phyloP scores from a whole-genome alignment of 2,329 filamentous ascomycete genomes.

The Talaromyces marneffei region DNA sequence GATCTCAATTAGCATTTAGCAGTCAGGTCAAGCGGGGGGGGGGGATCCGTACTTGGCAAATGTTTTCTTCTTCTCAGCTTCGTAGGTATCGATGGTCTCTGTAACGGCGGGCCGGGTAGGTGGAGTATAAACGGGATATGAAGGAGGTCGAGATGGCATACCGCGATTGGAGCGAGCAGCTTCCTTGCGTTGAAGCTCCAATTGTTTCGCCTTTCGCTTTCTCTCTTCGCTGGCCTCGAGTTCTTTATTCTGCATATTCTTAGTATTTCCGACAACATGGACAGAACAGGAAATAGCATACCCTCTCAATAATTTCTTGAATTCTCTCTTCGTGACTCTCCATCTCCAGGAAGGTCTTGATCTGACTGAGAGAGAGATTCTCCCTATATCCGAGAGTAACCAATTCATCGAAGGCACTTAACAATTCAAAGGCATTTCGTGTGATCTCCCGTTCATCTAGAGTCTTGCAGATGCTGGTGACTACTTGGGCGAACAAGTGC shows the following conservation, averaged over 20 bases:
- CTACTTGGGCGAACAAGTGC: conserved; percentile 95
- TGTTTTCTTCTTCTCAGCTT: conserved; percentile 93
- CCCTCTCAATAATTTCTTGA: conserved; percentile 91
- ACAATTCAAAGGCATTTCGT: conserved; percentile 89
- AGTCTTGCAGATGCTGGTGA: conserved; percentile 91
- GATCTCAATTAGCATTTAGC: conserved; percentile 41
- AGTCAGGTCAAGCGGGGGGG: background rate
- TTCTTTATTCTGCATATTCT: conserved; percentile 74
- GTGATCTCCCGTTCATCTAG: conserved; percentile 93
- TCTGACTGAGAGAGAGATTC: conserved; percentile 92
- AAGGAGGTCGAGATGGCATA: conserved; percentile 64
- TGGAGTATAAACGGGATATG: conserved; percentile 84
- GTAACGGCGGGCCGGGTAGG: conserved; percentile 66
- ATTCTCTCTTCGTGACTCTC: conserved; percentile 98
- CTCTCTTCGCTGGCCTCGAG: conserved; percentile 96
- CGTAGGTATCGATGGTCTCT: conserved; percentile 88
- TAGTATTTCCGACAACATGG: background rate
- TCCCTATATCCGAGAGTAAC: conserved; percentile 94
- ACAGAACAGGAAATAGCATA: conserved; percentile 40
- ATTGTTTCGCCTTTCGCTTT: conserved; percentile 96
- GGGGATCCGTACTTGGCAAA: conserved; percentile 61
- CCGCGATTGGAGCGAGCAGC: conserved; percentile 69
- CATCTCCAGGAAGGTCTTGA: conserved; percentile 99
- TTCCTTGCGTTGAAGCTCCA: conserved; percentile 98
- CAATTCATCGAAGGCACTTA: conserved; percentile 95